A percentile compares a stretch with the other conserved stretches of the same genome.
These are phyloP conservation scores for Phanerodontia chrysosporium DNA, from an alignment of 768 basidiomycete genomes.

Conservation along the genomic window DNA sequence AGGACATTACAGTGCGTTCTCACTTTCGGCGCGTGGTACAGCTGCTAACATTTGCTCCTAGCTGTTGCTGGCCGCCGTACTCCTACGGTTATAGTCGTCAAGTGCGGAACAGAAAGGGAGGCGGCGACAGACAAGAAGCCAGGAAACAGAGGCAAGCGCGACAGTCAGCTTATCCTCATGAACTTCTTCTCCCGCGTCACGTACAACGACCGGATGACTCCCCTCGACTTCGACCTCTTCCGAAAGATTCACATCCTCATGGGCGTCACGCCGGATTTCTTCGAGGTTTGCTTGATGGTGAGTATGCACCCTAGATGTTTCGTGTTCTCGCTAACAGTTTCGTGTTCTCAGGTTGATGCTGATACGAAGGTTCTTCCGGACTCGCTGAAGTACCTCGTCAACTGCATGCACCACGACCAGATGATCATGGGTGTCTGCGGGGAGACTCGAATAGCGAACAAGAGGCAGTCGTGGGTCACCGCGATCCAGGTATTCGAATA, in stretches of 20 bases:
- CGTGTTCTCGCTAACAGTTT: not conserved
- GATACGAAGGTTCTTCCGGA: conserved; percentile 95
- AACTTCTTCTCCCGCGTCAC: conserved; percentile 99
- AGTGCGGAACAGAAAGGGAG: conserved; percentile 90
- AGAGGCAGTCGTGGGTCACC: conserved; percentile 97
- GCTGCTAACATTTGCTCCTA: conserved; percentile 22
- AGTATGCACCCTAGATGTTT: conserved; percentile 26
- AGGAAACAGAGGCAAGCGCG: conserved; percentile 97
- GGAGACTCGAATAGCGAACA: conserved; percentile 98
- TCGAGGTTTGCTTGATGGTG: conserved; percentile 97
- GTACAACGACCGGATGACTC: conserved; percentile 98
- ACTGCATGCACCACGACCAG: conserved; percentile 98
- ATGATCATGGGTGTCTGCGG: conserved; percentile 99
- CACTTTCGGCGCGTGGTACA: not conserved
- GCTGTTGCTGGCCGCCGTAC: conserved; percentile 86
- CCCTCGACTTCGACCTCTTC: conserved; percentile 97
- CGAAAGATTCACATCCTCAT: conserved; percentile 93
- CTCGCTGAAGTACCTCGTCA: conserved; percentile 87
- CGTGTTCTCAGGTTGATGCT: conserved; percentile 77
- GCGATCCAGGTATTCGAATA: conserved; percentile 98
- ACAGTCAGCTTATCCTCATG: conserved; percentile 98
- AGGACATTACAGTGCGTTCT: conserved; percentile 93
- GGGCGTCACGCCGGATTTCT: conserved; percentile 99
- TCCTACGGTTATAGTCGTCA: conserved; percentile 91
- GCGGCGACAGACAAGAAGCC: conserved; percentile 84